Conservation (phyloP, 164 flowering plant genomes). For the Tetracentron sinense region DNA sequence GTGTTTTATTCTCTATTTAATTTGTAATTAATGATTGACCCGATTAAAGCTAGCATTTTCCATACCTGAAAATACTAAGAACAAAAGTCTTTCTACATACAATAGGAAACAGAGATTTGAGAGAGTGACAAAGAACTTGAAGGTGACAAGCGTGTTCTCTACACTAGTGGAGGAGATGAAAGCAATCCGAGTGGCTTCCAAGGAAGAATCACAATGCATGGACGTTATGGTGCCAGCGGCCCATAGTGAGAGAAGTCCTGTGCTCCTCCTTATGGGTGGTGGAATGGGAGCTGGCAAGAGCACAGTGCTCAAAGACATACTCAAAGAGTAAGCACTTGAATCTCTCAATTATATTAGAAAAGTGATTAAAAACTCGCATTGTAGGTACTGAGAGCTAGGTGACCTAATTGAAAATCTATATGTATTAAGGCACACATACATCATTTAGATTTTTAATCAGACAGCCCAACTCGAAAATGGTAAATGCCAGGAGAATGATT, state of each 20-base stretch:
- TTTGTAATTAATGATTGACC: too few species aligned
- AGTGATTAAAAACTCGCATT: too few species aligned
- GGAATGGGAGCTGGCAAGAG: slow-evolving; percentile 99
- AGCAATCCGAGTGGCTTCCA: slow-evolving; percentile 41
- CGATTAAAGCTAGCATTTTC: too few species aligned
- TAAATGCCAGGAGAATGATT: too few species aligned
- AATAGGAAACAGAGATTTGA: slow-evolving; percentile 79
- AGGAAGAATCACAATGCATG: slow-evolving; percentile 39
- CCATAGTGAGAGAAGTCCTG: slow-evolving; percentile 71
- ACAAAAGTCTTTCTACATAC: slow-evolving; percentile 3
- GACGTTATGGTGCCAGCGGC: slow-evolving; percentile 79
- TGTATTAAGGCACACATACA: too few species aligned
- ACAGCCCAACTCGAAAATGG: too few species aligned
- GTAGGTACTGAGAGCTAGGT: too few species aligned
- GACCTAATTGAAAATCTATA: too few species aligned
- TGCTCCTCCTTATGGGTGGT: slow-evolving; percentile 94
- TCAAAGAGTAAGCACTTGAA: slow-evolving; percentile 52
- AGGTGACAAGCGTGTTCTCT: slow-evolving; percentile 66
- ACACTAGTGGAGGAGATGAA: slow-evolving; percentile 89
- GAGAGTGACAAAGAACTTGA: slow-evolving; percentile 59
- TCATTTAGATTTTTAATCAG: too few species aligned
- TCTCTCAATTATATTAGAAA: too few species aligned
- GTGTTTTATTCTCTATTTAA: too few species aligned
- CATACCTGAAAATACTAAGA: too few species aligned
- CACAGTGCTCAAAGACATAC: slow-evolving; percentile 87